Conservation (phyloP, 441 rosid genomes). For the Gossypium armourianum region DNA sequence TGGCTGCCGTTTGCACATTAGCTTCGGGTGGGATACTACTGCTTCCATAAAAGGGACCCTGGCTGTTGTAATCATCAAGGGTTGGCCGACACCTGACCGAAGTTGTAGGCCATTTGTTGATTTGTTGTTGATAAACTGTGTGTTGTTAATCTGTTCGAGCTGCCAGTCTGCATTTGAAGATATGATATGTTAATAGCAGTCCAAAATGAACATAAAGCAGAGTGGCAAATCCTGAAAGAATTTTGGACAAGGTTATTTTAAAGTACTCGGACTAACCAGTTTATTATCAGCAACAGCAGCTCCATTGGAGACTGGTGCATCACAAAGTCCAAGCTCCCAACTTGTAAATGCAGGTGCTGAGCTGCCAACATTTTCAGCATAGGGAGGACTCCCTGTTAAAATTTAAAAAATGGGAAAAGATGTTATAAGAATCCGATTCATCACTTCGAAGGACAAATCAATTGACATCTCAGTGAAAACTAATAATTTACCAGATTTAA, state of each 20-base stretch:
- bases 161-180: constrained; percentile 22
- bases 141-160: constrained; percentile 17
- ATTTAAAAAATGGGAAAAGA: background rate
- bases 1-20: background rate
- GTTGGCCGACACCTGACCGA: constrained; percentile 6
- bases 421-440: background rate
- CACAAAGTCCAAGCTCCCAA: constrained; percentile 29
- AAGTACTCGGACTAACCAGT: constrained; percentile 16
- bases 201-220: background rate
- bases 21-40: background rate
- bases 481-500: constrained; percentile 15
- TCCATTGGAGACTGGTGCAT: constrained; percentile 20
- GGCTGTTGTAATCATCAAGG: constrained; percentile 14
- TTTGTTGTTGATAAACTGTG: constrained; percentile 18
- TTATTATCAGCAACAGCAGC: constrained; percentile 9
- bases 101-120: background rate
- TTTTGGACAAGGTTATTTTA: background rate
- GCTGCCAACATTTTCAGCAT: background rate
- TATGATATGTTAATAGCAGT: background rate
- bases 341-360: constrained; percentile 5
- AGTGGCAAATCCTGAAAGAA: background rate
- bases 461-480: background rate
- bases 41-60: constrained; percentile 7
- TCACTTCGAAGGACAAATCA: background rate
- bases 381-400: constrained; percentile 8